These are phyloP conservation scores for Tulasnella sp. DNA, from an alignment of 768 basidiomycete genomes.

Conservation along the genomic window DNA sequence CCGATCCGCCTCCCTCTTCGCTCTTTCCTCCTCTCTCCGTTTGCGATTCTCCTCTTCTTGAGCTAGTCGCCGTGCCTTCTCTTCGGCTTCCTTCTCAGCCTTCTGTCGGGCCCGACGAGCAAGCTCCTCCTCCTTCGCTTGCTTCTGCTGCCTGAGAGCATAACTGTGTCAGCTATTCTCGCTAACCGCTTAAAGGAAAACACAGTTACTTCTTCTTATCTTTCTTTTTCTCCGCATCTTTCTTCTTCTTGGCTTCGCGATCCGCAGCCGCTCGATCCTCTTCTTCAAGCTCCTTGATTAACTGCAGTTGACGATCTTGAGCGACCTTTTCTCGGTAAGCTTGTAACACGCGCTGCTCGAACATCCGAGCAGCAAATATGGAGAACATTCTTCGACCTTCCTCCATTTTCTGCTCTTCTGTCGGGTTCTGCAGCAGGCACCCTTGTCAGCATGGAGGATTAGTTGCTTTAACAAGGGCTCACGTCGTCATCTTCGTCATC, in stretches of 20 bases:
- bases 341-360: conserved; percentile 95
- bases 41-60: conserved; percentile 77
- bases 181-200: conserved; percentile 45
- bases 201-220: conserved; percentile 71
- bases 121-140: conserved; percentile 87
- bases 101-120: conserved; percentile 79
- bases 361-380: conserved; percentile 99
- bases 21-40: conserved; percentile 84
- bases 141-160: conserved; percentile 72
- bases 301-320: conserved; percentile 88
- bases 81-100: conserved; percentile 78
- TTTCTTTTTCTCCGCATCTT: conserved; percentile 97
- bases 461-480: not conserved
- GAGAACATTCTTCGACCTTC: conserved; percentile 99
- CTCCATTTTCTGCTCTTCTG: conserved; percentile 98
- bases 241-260: conserved; percentile 86
- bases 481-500: conserved; percentile 49
- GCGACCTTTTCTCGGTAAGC: conserved; percentile 97
- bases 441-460: not conserved
- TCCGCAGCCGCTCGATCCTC: conserved; percentile 86
- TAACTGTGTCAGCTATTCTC: not conserved
- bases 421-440: conserved; percentile 57
- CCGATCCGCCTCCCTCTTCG: conserved; percentile 78
- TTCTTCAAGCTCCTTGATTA: conserved; percentile 91
- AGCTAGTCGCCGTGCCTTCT: conserved; percentile 69